A percentile compares a stretch with the other conserved stretches of the same genome.
phyloP scores from a whole-genome alignment of 208 protist genomes.

The Trypanosoma grayi region DNA sequence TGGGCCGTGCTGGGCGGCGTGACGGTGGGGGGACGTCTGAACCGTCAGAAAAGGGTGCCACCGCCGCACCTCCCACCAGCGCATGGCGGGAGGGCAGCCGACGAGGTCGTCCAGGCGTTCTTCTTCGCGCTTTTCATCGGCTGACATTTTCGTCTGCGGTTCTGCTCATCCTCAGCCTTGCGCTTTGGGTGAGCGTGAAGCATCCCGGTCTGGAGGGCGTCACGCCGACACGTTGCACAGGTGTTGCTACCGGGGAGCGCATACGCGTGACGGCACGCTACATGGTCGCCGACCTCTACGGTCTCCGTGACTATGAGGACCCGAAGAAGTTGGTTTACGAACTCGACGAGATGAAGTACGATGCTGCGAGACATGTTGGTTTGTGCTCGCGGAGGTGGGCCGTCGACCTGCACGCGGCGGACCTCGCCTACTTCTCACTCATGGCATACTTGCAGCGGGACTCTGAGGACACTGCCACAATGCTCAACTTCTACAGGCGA shows the following conservation, averaged over 20 bases:
- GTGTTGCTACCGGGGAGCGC: neutral
- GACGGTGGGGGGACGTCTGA: no score
- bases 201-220: constrained; percentile 9
- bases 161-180: constrained; percentile 7
- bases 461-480: constrained; percentile 14
- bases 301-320: neutral
- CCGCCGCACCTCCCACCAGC: no score
- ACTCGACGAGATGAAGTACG: constrained; percentile 1
- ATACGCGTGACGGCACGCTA: constrained; percentile 18
- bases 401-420: constrained; percentile 13
- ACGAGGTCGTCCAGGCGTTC: constrained; percentile 2
- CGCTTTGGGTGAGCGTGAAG: constrained; percentile 17
- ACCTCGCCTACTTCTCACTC: constrained; percentile 25
- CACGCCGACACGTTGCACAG: constrained; percentile 12
- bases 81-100: neutral
- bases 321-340: constrained; percentile 11
- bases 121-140: constrained; percentile 19
- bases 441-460: constrained; percentile 20
- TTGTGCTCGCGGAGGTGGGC: constrained; percentile 16
- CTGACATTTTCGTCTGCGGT: constrained; percentile 5
- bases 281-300: constrained; percentile 21
- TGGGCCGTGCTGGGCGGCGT: no score
- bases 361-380: neutral
- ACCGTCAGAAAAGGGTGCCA: no score
- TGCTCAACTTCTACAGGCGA: constrained; percentile 23